These are phyloP conservation scores for Apium graveolens DNA, from an alignment of 129 eudicot genomes.

Conservation along the genomic window DNA sequence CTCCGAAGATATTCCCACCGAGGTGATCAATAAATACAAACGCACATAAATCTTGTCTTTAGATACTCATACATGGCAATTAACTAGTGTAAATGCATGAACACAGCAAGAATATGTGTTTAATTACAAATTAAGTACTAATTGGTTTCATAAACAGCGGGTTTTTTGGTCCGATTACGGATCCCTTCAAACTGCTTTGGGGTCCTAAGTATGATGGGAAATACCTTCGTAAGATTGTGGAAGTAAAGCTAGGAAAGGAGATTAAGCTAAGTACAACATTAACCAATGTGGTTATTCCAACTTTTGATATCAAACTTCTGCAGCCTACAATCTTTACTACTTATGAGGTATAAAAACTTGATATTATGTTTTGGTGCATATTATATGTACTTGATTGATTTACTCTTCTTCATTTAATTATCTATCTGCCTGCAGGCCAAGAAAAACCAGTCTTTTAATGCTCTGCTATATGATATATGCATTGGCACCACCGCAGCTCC, in stretches of 20 bases:
- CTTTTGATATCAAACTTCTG: slow-evolving; percentile 46
- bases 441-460: slow-evolving; percentile 23
- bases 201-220: slow-evolving; percentile 58
- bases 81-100: too few species aligned
- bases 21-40: slow-evolving; percentile 5
- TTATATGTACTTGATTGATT: too few species aligned
- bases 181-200: neutral
- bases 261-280: slow-evolving; percentile 36
- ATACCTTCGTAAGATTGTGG: slow-evolving; percentile 29
- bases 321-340: slow-evolving; percentile 59
- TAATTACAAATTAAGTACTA: too few species aligned
- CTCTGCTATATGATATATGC: slow-evolving; percentile 48
- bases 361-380: neutral
- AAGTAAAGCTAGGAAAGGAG: slow-evolving; percentile 25
- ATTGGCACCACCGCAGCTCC: slow-evolving; percentile 71
- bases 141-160: slow-evolving; percentile 17
- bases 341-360: slow-evolving; percentile 27
- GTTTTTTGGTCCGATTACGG: slow-evolving; percentile 14
- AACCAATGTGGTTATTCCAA: slow-evolving; percentile 60
- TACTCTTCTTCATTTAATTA: neutral
- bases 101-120: too few species aligned
- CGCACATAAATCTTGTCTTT: too few species aligned
- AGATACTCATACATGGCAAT: too few species aligned
- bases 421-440: slow-evolving; percentile 13
- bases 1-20: slow-evolving; percentile 56